Base-by-base conservation (phyloP, 1,139 yeast species). In the Candida neerlandica region DNA sequence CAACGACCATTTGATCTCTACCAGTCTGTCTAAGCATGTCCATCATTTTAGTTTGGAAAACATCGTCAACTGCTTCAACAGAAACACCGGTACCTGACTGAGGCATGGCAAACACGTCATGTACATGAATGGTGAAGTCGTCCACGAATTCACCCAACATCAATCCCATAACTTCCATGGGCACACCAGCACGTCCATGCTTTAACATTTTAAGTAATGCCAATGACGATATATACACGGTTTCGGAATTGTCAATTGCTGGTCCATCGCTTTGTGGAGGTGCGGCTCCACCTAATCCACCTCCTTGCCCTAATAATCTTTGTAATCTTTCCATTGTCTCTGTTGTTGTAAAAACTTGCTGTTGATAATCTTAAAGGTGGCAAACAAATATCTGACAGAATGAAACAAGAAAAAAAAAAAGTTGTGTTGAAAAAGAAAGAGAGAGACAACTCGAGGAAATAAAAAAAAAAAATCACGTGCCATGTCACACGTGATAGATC, bases 111-210 rank as follows among this genome's bases (percentile, higher is more conserved):
- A 94, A 94, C 48, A 94, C 99, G 65, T 94, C 99, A 55, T 90
- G 91, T 37, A 94, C 99, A 61, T 92, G 96, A 43, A 95, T 95
- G 1, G 99, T 95, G 71, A 89, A 94, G 55, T 95, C 99, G 67
- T 95, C 99, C 26, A 95, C 96, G 70, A 94, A 92, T 61, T 94
- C 98, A 46, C 99, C 99, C 60, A 95, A 81, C 99, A 95, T 95
- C 57, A 95, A 80, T 3, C 99, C 99, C 99, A 95, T 95, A 45
- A 95, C 99, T 75, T 95, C 99, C 99, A 95, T 95, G 15, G 99
- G 99, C 49, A 95, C 99, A 65, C 99, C 99, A 1, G 99, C 98
- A 63, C 98, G 81, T 43, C 99, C 98, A 66, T 94, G 99, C 70
- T 92, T 94, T 64, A 94, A 82, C 99, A 94, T 94, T 70, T 95